These are phyloP conservation scores for Aspergillus ochraceus DNA, from an alignment of 2,329 filamentous ascomycete species.

Conservation along the genomic window DNA sequence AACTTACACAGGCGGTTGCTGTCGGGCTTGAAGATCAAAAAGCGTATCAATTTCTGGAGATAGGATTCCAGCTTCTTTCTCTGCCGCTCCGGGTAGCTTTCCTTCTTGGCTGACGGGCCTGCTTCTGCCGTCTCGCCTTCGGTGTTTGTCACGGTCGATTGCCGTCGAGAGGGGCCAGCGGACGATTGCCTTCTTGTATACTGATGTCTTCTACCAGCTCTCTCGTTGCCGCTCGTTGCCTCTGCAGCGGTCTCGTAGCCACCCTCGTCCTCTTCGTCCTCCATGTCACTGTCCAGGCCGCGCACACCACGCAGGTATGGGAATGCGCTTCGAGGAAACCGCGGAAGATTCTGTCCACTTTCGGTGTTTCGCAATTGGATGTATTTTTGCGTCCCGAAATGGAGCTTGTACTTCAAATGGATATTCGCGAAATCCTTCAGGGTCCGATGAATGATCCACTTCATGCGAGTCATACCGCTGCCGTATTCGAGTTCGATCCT, in stretches of 20 bases:
- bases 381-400: slow-evolving; percentile 79
- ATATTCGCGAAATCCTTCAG: slow-evolving; percentile 89
- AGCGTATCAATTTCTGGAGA: slow-evolving; percentile 88
- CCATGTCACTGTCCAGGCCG: slow-evolving; percentile 77
- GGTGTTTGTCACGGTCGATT: slow-evolving; percentile 52
- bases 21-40: slow-evolving; percentile 94
- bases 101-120: slow-evolving; percentile 44
- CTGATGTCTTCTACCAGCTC: slow-evolving; percentile 51
- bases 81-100: slow-evolving; percentile 75
- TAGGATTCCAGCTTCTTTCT: slow-evolving; percentile 85
- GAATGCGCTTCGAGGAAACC: slow-evolving; percentile 85
- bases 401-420: slow-evolving; percentile 89
- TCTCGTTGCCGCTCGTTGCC: slow-evolving; percentile 68
- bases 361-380: slow-evolving; percentile 69
- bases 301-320: slow-evolving; percentile 83
- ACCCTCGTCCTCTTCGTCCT: slow-evolving; percentile 60
- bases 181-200: slow-evolving; percentile 51
- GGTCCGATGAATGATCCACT: slow-evolving; percentile 87
- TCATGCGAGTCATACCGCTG: slow-evolving; percentile 92
- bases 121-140: slow-evolving; percentile 40
- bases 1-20: slow-evolving; percentile 96
- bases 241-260: slow-evolving; percentile 57
- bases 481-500: slow-evolving; percentile 94
- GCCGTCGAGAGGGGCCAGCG: slow-evolving; percentile 58
- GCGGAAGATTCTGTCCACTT: slow-evolving; percentile 75